A percentile compares a stretch with the other conserved stretches of the same genome.
Evolutionary conservation across 768 basidiomycete genomes (phyloP).

Genomic region (Amanita rubescens): DNA sequence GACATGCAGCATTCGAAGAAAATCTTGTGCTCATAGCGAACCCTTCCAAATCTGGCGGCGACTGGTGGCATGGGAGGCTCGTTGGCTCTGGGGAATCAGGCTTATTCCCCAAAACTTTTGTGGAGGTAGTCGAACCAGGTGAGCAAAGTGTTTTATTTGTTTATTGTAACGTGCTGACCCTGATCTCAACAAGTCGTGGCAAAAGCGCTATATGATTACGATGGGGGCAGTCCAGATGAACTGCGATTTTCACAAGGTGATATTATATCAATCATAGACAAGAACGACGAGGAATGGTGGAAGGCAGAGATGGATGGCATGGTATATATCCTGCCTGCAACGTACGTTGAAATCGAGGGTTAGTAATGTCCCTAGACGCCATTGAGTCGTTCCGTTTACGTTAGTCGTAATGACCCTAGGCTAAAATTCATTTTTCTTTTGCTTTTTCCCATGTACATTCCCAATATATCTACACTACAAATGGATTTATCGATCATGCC

Average conservation of each 20-base stretch:
- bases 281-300: conserved; percentile 88
- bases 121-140: conserved; percentile 67
- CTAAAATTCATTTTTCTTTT: conserved; percentile 67
- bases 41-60: conserved; percentile 77
- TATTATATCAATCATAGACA: conserved; percentile 70
- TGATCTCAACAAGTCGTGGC: conserved; percentile 47
- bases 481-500: conserved; percentile 15
- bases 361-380: conserved; percentile 52
- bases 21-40: conserved; percentile 74
- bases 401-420: conserved; percentile 46
- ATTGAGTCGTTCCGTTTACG: conserved; percentile 57
- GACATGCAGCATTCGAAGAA: conserved; percentile 60
- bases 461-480: conserved; percentile 22
- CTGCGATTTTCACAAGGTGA: conserved; percentile 84
- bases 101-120: conserved; percentile 88
- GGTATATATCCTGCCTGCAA: conserved; percentile 87
- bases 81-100: conserved; percentile 63
- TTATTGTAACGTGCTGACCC: conserved; percentile 2
- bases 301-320: conserved; percentile 84
- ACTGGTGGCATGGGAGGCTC: conserved; percentile 90
- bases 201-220: conserved; percentile 76
- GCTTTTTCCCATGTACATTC: conserved; percentile 42
- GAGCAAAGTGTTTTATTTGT: conserved; percentile 20
- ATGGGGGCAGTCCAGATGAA: conserved; percentile 66
- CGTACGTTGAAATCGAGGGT: conserved; percentile 89